Base-by-base conservation (phyloP, 495 filamentous ascomycete species). In the Echria macrotheca region DNA sequence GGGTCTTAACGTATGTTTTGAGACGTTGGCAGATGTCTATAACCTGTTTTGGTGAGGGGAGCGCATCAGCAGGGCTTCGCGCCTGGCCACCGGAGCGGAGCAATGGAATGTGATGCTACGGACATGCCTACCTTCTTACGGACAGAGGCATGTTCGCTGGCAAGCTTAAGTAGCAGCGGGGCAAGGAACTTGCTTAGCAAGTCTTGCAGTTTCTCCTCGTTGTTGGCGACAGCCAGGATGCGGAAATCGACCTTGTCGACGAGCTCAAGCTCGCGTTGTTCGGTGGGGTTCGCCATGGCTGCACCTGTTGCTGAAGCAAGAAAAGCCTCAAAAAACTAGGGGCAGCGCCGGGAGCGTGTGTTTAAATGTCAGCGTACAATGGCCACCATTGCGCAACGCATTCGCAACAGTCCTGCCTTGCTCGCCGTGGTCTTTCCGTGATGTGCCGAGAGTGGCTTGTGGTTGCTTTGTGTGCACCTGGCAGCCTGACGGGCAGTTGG, bases 211-310 rank as follows among this genome's bases (percentile, higher is more conserved):
- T 89, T 91, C 49, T 75, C 71, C 53, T 94, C 91, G n/a, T 86
- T 79, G 49, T 89, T 83, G 8, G 74, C 68, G 12, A 86, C 82
- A 43, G 87, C 74, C n/a, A 93, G 86, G 49, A 98, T 89, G 36
- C 83, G 80, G 60, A 95, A 84, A 64, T 96, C 89, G 40, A 96
- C 86, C 59, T 94, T 95, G 56, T 86, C 87, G 52, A 96, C 76
- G 44, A 96, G 81, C 50, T 79, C 82, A 52, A 96, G 78, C 73
- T 98, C 93, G 45, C 80, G 76, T 58, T 78, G 79, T 65, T 89
- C 87, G 14, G 60, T 56, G 23, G 69, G 52, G 6, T 60, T 50
- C n/a, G 64, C 41, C 62, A 65, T 67, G 22, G 9, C 25, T 15
- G 11, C 48, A 28, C 15, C 23, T 14, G 14, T 26, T 14, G 9